These are phyloP conservation scores for Ajuga chamaepitys DNA, from an alignment of 257 asterid species.

Conservation along the genomic window DNA sequence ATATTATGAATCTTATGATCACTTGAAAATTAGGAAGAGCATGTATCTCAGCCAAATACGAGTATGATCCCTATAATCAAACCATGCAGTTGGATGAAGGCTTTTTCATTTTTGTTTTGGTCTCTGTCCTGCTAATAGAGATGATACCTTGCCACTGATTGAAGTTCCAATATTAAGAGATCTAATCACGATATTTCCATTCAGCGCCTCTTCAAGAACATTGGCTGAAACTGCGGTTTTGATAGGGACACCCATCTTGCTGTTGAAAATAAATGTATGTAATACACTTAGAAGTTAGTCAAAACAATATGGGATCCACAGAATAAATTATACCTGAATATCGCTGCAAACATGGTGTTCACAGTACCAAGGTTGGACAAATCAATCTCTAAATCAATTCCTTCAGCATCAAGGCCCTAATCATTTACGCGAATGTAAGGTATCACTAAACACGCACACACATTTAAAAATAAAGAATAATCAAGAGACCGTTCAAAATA, in stretches of 20 bases:
- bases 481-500: too few species aligned
- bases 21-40: too few species aligned
- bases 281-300: conserved; percentile 11
- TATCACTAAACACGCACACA: neutral
- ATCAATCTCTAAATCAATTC: conserved; percentile 99
- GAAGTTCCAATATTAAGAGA: conserved; percentile 96
- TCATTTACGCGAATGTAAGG: conserved; percentile 20
- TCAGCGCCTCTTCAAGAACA: conserved; percentile 98
- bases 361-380: conserved; percentile 98
- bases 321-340: conserved; percentile 78
- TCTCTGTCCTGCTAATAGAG: too few species aligned
- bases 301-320: too few species aligned
- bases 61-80: too few species aligned
- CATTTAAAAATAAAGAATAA: neutral
- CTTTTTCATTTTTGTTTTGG: too few species aligned
- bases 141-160: conserved; percentile 83
- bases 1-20: too few species aligned
- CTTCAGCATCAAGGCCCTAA: conserved; percentile 92
- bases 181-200: conserved; percentile 90
- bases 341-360: conserved; percentile 97
- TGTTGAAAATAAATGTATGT: conserved; percentile 25
- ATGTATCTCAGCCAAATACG: too few species aligned
- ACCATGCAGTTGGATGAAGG: too few species aligned
- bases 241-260: conserved; percentile 98
- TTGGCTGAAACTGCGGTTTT: conserved; percentile 94